Percentiles rank a stretch among this genome's conserved stretches.
These are phyloP conservation scores for Zostera marina DNA, from an alignment of 116 monocot genomes.

Conservation along the genomic window DNA sequence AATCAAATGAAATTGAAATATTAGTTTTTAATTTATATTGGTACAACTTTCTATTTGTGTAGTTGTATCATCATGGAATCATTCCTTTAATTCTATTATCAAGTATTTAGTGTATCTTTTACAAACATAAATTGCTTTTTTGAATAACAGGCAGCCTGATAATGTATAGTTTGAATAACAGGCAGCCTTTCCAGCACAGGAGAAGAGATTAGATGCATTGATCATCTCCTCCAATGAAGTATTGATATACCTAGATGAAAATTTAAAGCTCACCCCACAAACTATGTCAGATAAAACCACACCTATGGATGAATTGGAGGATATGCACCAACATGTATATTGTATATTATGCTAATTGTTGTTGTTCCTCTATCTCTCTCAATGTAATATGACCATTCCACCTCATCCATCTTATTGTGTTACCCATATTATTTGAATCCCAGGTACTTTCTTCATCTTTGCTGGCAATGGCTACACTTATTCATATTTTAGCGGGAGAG, in stretches of 20 bases:
- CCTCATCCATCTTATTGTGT: neutral
- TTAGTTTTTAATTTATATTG: neutral
- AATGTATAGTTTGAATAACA: constrained; percentile 11
- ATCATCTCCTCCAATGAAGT: constrained; percentile 62
- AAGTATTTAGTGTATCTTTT: constrained; percentile 1
- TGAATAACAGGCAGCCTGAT: neutral
- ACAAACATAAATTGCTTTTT: neutral
- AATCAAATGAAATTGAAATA: too few relatives aligned
- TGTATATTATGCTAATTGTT: neutral
- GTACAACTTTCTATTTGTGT: neutral
- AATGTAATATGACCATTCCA: neutral
- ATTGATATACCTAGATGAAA: constrained; percentile 78
- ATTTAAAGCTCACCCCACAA: constrained; percentile 68
- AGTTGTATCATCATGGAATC: neutral
- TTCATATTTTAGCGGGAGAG: constrained; percentile 54
- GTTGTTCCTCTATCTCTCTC: neutral
- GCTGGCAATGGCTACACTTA: constrained; percentile 56
- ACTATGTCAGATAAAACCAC: constrained; percentile 77
- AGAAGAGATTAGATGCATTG: constrained; percentile 84
- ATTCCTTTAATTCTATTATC: neutral
- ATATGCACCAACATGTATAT: constrained; percentile 77
- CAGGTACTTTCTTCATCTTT: constrained; percentile 81
- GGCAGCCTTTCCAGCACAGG: constrained; percentile 75
- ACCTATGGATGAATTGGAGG: constrained; percentile 86
- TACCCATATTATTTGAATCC: constrained; percentile 3